Percentiles rank a stretch among this genome's conserved stretches.
These are phyloP conservation scores for Rhododendron vialii DNA, from an alignment of 148 eudicot species.

Conservation along the genomic window DNA sequence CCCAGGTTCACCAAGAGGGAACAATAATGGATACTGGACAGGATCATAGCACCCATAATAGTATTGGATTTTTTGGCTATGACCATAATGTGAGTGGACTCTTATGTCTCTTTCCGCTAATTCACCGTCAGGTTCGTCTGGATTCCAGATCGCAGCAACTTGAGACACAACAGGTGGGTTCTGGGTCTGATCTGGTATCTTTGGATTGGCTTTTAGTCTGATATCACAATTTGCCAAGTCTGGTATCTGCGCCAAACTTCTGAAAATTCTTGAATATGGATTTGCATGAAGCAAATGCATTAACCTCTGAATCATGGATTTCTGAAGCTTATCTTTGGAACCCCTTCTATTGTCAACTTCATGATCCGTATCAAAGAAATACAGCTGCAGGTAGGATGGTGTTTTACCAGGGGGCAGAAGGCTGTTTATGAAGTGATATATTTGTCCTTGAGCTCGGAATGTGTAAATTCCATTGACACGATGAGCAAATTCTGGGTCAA, in stretches of 20 bases:
- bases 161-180: background rate
- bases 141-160: background rate
- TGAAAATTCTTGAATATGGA: background rate
- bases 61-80: background rate
- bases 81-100: background rate
- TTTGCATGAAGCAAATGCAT: accelerated
- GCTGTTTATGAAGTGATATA: background rate
- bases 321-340: background rate
- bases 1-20: background rate
- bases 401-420: background rate
- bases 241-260: background rate
- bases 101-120: background rate
- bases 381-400: background rate
- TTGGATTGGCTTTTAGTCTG: background rate
- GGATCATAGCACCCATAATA: background rate
- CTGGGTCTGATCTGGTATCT: background rate
- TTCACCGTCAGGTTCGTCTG: too few species aligned
- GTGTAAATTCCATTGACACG: background rate
- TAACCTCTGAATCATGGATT: background rate
- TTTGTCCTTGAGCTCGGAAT: background rate
- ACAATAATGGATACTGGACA: background rate
- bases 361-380: background rate
- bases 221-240: background rate
- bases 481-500: background rate
- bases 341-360: background rate